Evolutionary conservation across 257 asterid genomes (phyloP).

Genomic region (Leptodermis oblonga): DNA sequence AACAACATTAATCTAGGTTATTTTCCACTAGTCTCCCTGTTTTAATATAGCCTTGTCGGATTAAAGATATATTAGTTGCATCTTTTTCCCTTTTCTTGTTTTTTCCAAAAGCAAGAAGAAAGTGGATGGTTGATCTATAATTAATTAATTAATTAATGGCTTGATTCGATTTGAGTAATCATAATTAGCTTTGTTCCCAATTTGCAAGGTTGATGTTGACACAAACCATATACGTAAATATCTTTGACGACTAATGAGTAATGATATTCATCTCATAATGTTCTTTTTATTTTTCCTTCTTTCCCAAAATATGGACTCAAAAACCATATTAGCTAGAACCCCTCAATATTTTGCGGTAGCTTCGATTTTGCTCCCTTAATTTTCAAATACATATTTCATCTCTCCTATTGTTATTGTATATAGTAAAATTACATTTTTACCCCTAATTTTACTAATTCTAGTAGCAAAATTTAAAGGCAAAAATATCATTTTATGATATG

Average conservation of each 20-base stretch:
- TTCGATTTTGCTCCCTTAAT: too few species aligned
- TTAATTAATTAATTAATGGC: neutral
- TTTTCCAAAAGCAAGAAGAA: slow-evolving; percentile 2
- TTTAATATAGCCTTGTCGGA: slow-evolving; percentile 15
- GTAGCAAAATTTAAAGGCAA: too few species aligned
- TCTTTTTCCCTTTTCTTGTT: slow-evolving; percentile 1
- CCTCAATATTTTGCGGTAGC: too few species aligned
- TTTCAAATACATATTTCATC: too few species aligned
- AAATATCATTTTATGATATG: too few species aligned
- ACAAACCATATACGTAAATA: neutral
- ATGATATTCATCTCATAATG: too few species aligned
- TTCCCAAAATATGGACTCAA: neutral
- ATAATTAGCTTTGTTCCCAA: slow-evolving; percentile 6
- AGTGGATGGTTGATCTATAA: neutral
- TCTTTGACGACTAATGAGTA: neutral
- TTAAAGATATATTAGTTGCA: neutral
- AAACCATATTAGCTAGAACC: neutral
- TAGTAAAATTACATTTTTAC: too few species aligned
- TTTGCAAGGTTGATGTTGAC: slow-evolving; percentile 5
- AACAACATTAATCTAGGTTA: slow-evolving; percentile 2
- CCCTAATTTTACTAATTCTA: too few species aligned
- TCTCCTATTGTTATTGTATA: too few species aligned
- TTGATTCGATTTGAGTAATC: slow-evolving; percentile 4
- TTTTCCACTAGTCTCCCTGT: slow-evolving; percentile 19
- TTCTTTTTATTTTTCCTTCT: neutral